Percentiles rank a stretch among this genome's conserved stretches.
Evolutionary conservation across 768 basidiomycete genomes (phyloP).

Genomic region (Lanmaoa rubissima): DNA sequence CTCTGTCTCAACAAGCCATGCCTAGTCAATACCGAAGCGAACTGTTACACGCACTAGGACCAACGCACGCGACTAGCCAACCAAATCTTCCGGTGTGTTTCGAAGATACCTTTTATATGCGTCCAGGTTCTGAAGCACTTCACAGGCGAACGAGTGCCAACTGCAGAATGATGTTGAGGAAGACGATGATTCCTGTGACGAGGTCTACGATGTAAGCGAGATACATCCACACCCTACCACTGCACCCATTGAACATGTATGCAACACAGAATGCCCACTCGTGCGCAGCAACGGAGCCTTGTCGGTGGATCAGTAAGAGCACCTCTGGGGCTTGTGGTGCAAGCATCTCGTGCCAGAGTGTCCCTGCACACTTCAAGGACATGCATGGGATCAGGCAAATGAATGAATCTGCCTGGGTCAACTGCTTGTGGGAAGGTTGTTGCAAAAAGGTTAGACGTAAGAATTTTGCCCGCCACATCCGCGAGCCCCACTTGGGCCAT

Average conservation of each 20-base stretch:
- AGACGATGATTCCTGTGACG: background rate
- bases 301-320: background rate
- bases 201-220: background rate
- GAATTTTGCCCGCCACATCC: slow-evolving; percentile 6
- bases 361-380: background rate
- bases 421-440: background rate
- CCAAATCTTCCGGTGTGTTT: background rate
- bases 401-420: fast-evolving
- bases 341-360: background rate
- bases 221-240: background rate
- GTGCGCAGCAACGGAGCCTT: background rate
- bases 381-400: background rate
- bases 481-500: background rate
- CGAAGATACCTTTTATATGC: background rate
- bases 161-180: background rate
- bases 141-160: background rate
- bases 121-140: background rate
- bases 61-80: background rate
- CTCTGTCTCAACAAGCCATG: background rate
- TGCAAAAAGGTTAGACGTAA: background rate
- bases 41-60: background rate
- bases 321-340: background rate
- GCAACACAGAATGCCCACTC: background rate
- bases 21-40: background rate
- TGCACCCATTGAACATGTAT: background rate